These are phyloP conservation scores for Lindgomyces ingoldianus DNA, from an alignment of 495 filamentous ascomycete genomes.

Conservation along the genomic window DNA sequence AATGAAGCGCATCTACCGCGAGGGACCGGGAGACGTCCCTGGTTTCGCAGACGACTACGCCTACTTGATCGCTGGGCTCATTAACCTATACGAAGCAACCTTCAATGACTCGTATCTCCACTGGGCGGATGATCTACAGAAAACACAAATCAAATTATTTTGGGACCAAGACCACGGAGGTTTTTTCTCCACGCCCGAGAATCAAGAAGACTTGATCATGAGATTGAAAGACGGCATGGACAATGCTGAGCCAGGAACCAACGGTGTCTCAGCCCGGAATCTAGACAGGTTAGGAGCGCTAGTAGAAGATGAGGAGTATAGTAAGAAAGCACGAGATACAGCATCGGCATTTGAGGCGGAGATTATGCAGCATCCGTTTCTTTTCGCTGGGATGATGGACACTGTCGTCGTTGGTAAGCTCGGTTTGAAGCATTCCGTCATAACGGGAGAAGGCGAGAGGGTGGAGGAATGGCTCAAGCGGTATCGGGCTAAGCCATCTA, in stretches of 20 bases:
- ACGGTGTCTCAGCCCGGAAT: constrained; percentile 81
- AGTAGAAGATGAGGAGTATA: constrained; percentile 66
- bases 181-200: constrained; percentile 80
- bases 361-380: constrained; percentile 85
- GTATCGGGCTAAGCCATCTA: constrained; percentile 27
- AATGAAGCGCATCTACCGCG: constrained; percentile 75
- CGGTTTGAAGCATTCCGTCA: constrained; percentile 53
- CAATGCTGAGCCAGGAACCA: constrained; percentile 82
- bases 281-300: constrained; percentile 74
- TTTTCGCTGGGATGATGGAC: constrained; percentile 78
- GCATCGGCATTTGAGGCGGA: constrained; percentile 84
- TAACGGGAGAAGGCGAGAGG: constrained; percentile 42
- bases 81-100: constrained; percentile 87
- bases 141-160: constrained; percentile 50
- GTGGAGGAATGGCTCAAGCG: constrained; percentile 36
- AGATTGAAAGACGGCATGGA: constrained; percentile 94
- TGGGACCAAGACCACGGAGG: constrained; percentile 58
- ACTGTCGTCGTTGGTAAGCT: constrained; percentile 69
- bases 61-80: constrained; percentile 77
- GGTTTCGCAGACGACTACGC: constrained; percentile 97
- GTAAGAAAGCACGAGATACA: constrained; percentile 67
- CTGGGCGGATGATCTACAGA: constrained; percentile 83
- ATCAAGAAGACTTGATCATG: constrained; percentile 73
- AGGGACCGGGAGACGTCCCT: constrained; percentile 67
- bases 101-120: constrained; percentile 76